Base-by-base conservation (phyloP, 495 filamentous ascomycete species). In the Penicillium soppii region DNA sequence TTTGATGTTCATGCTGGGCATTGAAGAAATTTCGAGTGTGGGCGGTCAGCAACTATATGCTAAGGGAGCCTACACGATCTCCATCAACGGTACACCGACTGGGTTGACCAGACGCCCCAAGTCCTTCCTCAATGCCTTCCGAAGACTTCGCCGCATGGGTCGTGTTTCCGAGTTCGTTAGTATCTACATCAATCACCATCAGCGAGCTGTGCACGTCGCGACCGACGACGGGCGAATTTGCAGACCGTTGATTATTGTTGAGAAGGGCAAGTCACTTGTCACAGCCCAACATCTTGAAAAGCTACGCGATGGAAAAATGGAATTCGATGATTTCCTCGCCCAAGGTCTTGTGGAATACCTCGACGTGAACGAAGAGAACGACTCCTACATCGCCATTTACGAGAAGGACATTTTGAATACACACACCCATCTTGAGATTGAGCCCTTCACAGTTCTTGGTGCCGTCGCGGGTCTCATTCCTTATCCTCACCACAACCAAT, bases 401-500 rank as follows among this genome's bases (percentile, higher is more conserved):
- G 92, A 97, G 62, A 79, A 81, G 26, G 85, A 92, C 27, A 89
- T 97, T 53, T 84, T 79, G 19, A 78, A 82, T 35, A 79, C 82
- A 9, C 92, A 91, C 0, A 97, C 94, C 0, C 94, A 99, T 70
- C 75, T 97, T 27, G 94, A 99, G 64, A 97, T 99, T 45, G 95
- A 97, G 66, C 94, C 94, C 1, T 97, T 97, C 67, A 97, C 95
- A 1, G 87, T 97, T 36, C 84, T 99, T 25, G 94, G 94, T n/a
- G 95, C 94, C 21, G 95, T 97, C 27, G 94, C 94, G 30, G 92
- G 94, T 32, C 76, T 99, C 17, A 97, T 99, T 59, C 94, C 94
- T 4, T 99, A 97, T 63, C 94, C 94, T 9, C 95, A 99, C 71
- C 94, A 99, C 76, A 99, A 99, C 68, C 94, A 99, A 69, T 99